Evolutionary conservation across 768 basidiomycete genomes (phyloP).

Genomic region (Rhodotorula graminis): DNA sequence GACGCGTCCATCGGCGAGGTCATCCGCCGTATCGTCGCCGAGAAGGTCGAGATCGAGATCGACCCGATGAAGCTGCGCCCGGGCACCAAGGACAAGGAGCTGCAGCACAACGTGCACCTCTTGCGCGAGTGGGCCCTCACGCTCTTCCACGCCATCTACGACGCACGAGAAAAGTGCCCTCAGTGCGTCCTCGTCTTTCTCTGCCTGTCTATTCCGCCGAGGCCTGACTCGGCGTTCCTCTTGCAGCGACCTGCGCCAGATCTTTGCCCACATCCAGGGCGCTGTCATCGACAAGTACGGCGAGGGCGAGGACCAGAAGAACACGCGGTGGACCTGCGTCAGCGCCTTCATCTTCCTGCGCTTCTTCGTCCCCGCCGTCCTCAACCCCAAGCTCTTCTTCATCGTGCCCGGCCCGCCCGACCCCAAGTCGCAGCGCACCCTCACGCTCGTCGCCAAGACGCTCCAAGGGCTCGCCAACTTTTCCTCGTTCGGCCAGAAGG

Average conservation of each 20-base stretch:
- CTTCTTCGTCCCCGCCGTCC: conserved; percentile 81
- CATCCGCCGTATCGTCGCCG: conserved; percentile 64
- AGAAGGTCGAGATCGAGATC: conserved; percentile 74
- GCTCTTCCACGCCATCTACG: conserved; percentile 77
- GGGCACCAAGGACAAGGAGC: conserved; percentile 48
- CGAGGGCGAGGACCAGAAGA: conserved; percentile 22
- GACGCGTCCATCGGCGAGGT: conserved; percentile 70
- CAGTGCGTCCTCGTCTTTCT: conserved; percentile 27
- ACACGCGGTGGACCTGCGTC: conserved; percentile 70
- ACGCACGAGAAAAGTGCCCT: conserved; percentile 64
- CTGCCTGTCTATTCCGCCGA: background rate
- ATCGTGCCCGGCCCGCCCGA: conserved; percentile 54
- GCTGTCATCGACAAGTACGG: conserved; percentile 36
- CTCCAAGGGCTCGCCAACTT: conserved; percentile 83
- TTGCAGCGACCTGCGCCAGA: conserved; percentile 39
- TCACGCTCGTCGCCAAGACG: conserved; percentile 81
- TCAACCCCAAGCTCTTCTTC: conserved; percentile 80
- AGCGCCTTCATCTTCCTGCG: conserved; percentile 85
- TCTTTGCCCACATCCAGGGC: conserved; percentile 41
- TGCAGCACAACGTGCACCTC: conserved; percentile 63
- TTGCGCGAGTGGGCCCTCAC: conserved; percentile 73
- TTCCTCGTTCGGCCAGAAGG: conserved; percentile 52
- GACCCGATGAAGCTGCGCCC: conserved; percentile 58
- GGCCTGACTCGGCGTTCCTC: background rate
- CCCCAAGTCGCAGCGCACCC: conserved; percentile 57